Evolutionary conservation across 192 early-diverging fungal species (phyloP), one percentile per base, ranked within the genome.

Genomic region (Coemansia sp.): DNA sequence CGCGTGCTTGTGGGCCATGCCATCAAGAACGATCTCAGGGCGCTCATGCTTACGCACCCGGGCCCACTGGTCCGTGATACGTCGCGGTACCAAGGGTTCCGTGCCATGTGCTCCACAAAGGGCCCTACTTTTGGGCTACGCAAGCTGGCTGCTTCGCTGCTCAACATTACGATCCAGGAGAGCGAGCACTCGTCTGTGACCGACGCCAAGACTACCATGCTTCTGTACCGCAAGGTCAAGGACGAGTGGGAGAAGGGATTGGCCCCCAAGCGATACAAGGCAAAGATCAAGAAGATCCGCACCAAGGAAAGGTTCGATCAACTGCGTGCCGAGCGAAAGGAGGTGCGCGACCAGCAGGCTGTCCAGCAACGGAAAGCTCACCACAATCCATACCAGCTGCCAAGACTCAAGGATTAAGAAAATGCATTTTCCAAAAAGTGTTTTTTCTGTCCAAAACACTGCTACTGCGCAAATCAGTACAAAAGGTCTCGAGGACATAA

Each of bases 1-100:
- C 86, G 91, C 25, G 84, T 99, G 1, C 71, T 99, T 10, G 84
- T 99, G 16, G 97, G 97, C 6, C 97, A 99, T 72, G 93, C 92
- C 25, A 77, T 98, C 25, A 71, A 89, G 28, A 89, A 97, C 70
- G 96, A 99, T 85, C 88, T 99, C 31, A 81, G 83, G 18, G 91
- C 84, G 3, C 74, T 99, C 56, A 68, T 94, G 80, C 68, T 97
- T 46, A 75, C 84, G 28, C 95, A 99, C 74, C 96, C 95, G 49
- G 72, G 81, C 23, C 62, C 82, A 21, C 67, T 94, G 63, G 76
- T 91, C 28, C 88, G 95, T 31, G 96, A 99, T 66, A 99, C 95
- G 2, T 81, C 92, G 43, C 58, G 77, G 48, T 97, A 92, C 74
- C 73, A 85, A 52, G 88, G 86, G 35, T 95, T 96, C 66, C 84